Evolutionary conservation across 768 basidiomycete species (phyloP), one percentile per base, ranked within the genome.

Genomic region (Calvatia gigantea): DNA sequence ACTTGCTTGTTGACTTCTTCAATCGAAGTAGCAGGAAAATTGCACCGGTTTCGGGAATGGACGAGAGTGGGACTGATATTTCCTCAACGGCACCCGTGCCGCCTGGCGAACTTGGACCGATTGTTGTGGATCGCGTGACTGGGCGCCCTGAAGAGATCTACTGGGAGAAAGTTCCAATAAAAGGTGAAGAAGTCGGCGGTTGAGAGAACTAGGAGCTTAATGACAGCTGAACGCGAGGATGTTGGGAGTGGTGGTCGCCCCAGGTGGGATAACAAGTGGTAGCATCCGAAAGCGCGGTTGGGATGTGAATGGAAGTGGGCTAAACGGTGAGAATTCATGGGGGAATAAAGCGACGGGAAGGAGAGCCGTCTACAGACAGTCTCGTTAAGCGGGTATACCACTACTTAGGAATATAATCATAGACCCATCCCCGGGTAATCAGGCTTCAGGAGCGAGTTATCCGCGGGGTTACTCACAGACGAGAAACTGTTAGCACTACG

Each of bases 101-200:
- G 32, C n/a, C 15, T 23, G 6, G 9, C n/a, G 35, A n/a, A 33
- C 27, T 21, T n/a, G 63, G 60, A 32, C 54, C 69, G 0, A 74
- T 90, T 11, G 23, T 50, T 15, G 62, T 81, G 39, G 89, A 91
- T 63, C 41, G 84, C 14, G 82, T 92, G 0, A 63, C 68, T 2
- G 90, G 87, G 3, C 82, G 71, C 65, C 74, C 77, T 54, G 90
- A 91, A 61, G 81, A 78, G 55, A 51, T 92, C 33, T 92, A 92
- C 62, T 92, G 90, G 91, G 79, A 84, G 52, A 85, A 85, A 57
- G 83, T 92, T 0, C 91, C 91, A 0, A 83, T 86, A 63, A 90
- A 87, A 64, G n/a, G 75, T 91, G 23, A 73, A 84, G 14, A 67
- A 71, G 45, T 77, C 82, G 60, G 89, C 90, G 0, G 79, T 89